These are phyloP conservation scores for Macroventuria anomochaeta DNA, from an alignment of 2,329 filamentous ascomycete species.

Conservation along the genomic window DNA sequence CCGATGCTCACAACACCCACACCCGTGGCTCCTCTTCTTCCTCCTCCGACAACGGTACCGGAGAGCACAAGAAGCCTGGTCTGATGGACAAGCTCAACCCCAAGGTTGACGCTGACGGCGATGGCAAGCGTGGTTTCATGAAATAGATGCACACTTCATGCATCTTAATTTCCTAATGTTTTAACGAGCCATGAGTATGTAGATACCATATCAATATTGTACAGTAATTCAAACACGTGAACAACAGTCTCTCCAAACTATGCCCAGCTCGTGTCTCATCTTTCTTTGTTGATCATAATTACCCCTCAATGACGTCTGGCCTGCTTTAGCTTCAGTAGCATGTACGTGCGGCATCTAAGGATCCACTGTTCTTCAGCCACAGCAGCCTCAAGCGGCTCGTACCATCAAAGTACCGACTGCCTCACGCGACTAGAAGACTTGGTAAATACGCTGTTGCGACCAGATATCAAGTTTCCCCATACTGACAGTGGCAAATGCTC, in stretches of 20 bases:
- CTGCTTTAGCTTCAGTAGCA: background rate
- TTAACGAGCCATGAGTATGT: conserved; percentile 13
- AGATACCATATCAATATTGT: conserved; percentile 10
- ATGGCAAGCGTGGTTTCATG: conserved; percentile 65
- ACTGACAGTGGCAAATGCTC: background rate
- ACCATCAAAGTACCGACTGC: background rate
- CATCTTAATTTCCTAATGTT: background rate
- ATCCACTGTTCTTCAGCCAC: conserved; percentile 15
- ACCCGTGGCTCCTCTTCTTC: conserved; percentile 9
- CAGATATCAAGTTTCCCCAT: background rate
- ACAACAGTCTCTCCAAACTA: background rate
- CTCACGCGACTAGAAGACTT: background rate
- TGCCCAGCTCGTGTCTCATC: background rate
- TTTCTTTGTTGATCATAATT: background rate
- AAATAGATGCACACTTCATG: conserved; percentile 41
- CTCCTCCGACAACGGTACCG: too few relatives aligned
- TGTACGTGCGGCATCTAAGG: background rate
- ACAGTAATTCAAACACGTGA: conserved; percentile 12
- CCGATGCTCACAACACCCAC: conserved; percentile 19
- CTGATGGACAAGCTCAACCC: conserved; percentile 64
- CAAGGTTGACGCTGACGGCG: conserved; percentile 57
- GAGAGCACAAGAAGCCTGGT: conserved; percentile 51
- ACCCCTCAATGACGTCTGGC: conserved; percentile 17
- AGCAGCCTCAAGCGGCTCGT: conserved; percentile 10
- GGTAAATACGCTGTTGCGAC: background rate